Evolutionary conservation across 345 rosid species (phyloP), one percentile per base, ranked within the genome.

Genomic region (Citrus reticulata): DNA sequence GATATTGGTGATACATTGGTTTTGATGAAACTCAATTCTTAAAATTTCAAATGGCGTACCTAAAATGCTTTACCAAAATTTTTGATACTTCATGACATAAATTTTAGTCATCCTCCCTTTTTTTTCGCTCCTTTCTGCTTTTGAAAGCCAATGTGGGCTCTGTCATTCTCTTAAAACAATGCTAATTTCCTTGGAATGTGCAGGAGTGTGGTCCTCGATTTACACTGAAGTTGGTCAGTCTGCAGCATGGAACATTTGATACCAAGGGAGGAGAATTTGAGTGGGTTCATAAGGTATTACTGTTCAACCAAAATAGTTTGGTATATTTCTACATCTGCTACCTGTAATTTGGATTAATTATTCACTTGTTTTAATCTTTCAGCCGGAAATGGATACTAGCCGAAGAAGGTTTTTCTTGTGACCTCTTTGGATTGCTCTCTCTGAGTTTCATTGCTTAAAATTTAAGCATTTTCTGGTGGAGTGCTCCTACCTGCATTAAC

Each of bases 341-440:
- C 34, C 30, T 9, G 64, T 40, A 24, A 22, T 8, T 63, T 62
- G 2, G 29, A 42, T 58, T 68, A 6, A 62, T 7, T 77, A 63
- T 71, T 62, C 61, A 34, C 57, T 29, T 71, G 57, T 81, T 42
- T 46, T 42, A 74, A 9, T 79, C 19, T 64, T 49, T 32, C 83
- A 92, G 99, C 91, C 97, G 69, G 97, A 94, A 81, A 94, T 96
- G 99, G 97, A 93, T 81, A 94, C 97, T 5, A 96, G 97, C 90
- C 83, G 97, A 73, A 90, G 99, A 81, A 91, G 99, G 79, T 96
- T 96, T 87, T 96, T 96, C 91, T 79, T 96, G 79, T 94, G 88
- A 90, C 72, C 34, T 79, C 61, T 14, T 27, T 27, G 25, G 46
- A 24, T 67, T 37, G 70, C 30, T 29, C 7, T 29, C 7, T 64